Conservation (phyloP, 2,329 filamentous ascomycete species). For the Coniochaeta sp. region DNA sequence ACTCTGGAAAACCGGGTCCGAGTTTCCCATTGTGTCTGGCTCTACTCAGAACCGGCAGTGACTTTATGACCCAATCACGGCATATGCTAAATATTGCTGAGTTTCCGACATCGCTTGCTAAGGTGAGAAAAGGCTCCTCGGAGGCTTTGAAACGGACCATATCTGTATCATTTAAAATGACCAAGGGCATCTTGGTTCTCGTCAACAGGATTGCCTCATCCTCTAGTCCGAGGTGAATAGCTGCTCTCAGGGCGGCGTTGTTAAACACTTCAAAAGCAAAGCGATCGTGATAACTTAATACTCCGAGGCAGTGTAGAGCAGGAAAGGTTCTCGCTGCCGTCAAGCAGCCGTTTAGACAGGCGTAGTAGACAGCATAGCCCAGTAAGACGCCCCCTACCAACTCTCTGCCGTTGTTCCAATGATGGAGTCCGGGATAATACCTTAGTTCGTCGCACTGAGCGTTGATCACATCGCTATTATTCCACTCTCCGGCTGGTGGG, state of each 20-base stretch:
- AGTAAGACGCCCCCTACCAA: not conserved
- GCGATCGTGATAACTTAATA: too few relatives aligned
- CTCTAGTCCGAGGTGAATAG: not conserved
- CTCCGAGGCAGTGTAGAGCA: not conserved
- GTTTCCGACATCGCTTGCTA: too few relatives aligned
- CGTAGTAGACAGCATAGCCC: not conserved
- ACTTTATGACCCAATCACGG: too few relatives aligned
- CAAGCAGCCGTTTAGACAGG: not conserved
- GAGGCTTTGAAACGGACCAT: too few relatives aligned
- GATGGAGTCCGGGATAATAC: not conserved
- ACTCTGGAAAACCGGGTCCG: too few relatives aligned
- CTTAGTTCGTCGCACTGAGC: not conserved
- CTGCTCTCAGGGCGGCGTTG: not conserved
- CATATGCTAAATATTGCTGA: too few relatives aligned
- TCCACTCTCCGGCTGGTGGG: not conserved
- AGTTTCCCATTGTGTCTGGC: too few relatives aligned
- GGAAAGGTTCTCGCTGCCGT: not conserved
- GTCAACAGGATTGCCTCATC: not conserved
- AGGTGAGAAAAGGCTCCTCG: too few relatives aligned
- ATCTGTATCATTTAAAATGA: too few relatives aligned
- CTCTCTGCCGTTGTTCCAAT: not conserved
- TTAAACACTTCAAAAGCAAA: not conserved
- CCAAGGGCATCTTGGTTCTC: not conserved
- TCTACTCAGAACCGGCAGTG: too few relatives aligned
- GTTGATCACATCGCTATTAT: not conserved